phyloP scores from a whole-genome alignment of 495 filamentous ascomycete species.

The Acidiella bohemica region DNA sequence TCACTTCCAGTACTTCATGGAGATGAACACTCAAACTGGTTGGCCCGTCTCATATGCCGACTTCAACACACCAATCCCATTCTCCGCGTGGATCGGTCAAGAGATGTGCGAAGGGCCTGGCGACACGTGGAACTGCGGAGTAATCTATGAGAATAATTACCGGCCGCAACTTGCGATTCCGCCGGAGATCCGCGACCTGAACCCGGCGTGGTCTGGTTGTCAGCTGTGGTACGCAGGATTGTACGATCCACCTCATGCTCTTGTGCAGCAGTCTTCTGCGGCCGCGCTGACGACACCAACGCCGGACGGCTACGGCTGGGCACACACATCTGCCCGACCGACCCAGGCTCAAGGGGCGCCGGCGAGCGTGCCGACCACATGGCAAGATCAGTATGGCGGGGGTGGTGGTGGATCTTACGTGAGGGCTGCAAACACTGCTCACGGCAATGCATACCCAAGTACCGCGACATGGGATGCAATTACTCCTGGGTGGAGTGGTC shows the following conservation, averaged over 20 bases:
- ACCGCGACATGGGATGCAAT: too few relatives aligned
- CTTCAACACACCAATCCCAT: slow-evolving; percentile 9
- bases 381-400: background rate
- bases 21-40: background rate
- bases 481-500: too few relatives aligned
- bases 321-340: background rate
- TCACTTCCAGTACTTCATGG: slow-evolving; percentile 4
- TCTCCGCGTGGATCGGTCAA: slow-evolving; percentile 4
- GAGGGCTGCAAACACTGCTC: too few relatives aligned
- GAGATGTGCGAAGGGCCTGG: background rate
- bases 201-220: slow-evolving; percentile 7
- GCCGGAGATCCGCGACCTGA: slow-evolving; percentile 5
- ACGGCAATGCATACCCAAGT: too few relatives aligned
- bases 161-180: slow-evolving; percentile 12
- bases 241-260: slow-evolving; percentile 11
- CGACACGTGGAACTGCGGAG: background rate
- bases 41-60: slow-evolving; percentile 10
- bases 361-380: background rate
- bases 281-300: slow-evolving; percentile 1
- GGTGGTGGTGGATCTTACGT: background rate
- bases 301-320: background rate
- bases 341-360: background rate
- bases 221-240: slow-evolving; percentile 13
- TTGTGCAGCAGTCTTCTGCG: background rate
- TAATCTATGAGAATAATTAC: slow-evolving; percentile 8